These are phyloP conservation scores for Pichia gijzeniarum DNA, from an alignment of 805 yeast species.

Conservation along the genomic window DNA sequence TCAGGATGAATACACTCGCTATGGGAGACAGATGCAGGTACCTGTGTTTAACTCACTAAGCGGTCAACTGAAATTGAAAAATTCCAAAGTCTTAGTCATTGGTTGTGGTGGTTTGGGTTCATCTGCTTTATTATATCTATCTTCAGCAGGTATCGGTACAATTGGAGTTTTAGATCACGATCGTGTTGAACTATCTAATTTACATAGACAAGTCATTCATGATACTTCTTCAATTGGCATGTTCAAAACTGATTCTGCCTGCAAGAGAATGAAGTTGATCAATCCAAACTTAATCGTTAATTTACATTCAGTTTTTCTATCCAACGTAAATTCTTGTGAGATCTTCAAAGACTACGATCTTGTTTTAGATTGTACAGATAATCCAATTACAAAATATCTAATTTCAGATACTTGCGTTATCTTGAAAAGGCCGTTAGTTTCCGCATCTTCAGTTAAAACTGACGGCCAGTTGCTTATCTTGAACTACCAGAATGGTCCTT, in stretches of 20 bases:
- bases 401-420: conserved; percentile 79
- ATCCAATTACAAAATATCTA: conserved; percentile 81
- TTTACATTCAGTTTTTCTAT: conserved; percentile 47
- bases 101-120: conserved; percentile 98
- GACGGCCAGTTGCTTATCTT: conserved; percentile 86
- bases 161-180: conserved; percentile 89
- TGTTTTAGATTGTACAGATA: conserved; percentile 90
- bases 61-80: conserved; percentile 55
- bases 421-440: conserved; percentile 63
- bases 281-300: conserved; percentile 62
- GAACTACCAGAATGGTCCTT: conserved; percentile 75
- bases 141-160: conserved; percentile 82
- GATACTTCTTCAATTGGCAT: conserved; percentile 57
- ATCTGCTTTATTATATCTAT: conserved; percentile 78
- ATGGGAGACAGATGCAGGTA: conserved; percentile 94
- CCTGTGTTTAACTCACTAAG: conserved; percentile 55
- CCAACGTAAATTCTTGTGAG: conserved; percentile 52
- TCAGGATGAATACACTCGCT: conserved; percentile 65
- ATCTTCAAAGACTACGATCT: conserved; percentile 63
- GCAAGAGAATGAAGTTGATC: conserved; percentile 39
- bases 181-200: conserved; percentile 71
- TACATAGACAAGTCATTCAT: conserved; percentile 88
- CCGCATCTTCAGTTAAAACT: conserved; percentile 86
- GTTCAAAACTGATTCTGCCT: conserved; percentile 78
- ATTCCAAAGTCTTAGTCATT: conserved; percentile 60